Base-by-base conservation (phyloP, 352 stramenopile species). In the Achlya hypogyna region DNA sequence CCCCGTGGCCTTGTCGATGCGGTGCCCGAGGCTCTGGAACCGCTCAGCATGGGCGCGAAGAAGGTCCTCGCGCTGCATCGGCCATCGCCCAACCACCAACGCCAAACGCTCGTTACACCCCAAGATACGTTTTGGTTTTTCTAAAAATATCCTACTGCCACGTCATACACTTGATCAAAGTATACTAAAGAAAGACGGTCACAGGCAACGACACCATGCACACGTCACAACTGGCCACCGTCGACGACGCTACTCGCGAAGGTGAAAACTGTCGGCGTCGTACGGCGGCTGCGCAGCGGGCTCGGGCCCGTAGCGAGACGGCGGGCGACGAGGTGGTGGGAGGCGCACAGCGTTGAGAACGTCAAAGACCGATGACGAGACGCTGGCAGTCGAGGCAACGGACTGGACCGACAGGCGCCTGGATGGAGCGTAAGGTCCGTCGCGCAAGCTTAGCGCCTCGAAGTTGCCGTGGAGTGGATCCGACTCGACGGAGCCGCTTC, bases 341-440 rank as follows among this genome's bases (percentile, higher is more conserved):
- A 38, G 14, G 31, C 49, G 49, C 31, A 10, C 25, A 3, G 49
- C 49, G 31, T 56, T 56, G 12, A 56, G 16, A 10, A 38, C 18
- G 25, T 56, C 49, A 56, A 56, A 56, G 10, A 56, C 49, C 2
- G 49, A 56, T n/a, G 49, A 56, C 38, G 38, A 45, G 38, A 45
- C 38, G 38, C 38, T 45, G 12, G 38, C 38, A 45, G 14, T 45
- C 2, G 38, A 45, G 12, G 14, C 49, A 20, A 31, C 25, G 12
- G 49, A 56, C 42, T 49, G 18, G 25, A 12, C 49, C 25, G 49
- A 56, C 25, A 12, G 31, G 10, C n/a, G 49, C 31, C 14, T 12
- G 12, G 49, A n/a, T 20, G 25, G 49, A 22, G 25, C 10, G 12
- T 10, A 12, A 1, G 38, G n/a, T 18, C 38, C 38, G 6, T 45